phyloP scores from a whole-genome alignment of 257 asterid species.

The Marsdenia floribunda region DNA sequence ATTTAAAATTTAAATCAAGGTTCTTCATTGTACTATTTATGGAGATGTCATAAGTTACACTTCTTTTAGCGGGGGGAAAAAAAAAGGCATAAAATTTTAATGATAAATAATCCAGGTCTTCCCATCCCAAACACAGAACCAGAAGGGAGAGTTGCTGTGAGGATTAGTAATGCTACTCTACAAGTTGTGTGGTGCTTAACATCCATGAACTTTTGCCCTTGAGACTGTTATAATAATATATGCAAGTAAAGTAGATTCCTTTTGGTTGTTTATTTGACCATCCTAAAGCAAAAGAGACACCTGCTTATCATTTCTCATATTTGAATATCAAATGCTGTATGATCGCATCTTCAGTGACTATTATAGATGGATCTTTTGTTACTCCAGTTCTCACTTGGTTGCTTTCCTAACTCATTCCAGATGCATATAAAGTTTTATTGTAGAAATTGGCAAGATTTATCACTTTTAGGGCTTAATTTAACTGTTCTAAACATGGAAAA shows the following conservation, averaged over 20 bases:
- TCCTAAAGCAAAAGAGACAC: not conserved
- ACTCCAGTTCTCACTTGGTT: not conserved
- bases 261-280: not conserved
- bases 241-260: not conserved
- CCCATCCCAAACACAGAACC: too few species aligned
- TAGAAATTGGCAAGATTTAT: not conserved
- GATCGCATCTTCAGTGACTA: not conserved
- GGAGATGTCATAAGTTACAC: not conserved
- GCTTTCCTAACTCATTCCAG: not conserved
- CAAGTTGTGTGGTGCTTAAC: not conserved
- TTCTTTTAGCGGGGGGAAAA: too few species aligned
- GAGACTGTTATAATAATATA: not conserved
- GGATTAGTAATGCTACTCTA: too few species aligned
- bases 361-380: not conserved
- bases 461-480: not conserved
- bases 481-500: not conserved
- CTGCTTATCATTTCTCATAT: not conserved
- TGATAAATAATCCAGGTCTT: not conserved
- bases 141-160: too few species aligned
- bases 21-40: not conserved
- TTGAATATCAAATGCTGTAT: not conserved
- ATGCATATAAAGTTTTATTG: not conserved
- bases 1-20: not conserved
- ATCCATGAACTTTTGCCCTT: not conserved
- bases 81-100: not conserved